Conservation (phyloP, 2,329 filamentous ascomycete genomes). For the Kalaharituber pfeilii region DNA sequence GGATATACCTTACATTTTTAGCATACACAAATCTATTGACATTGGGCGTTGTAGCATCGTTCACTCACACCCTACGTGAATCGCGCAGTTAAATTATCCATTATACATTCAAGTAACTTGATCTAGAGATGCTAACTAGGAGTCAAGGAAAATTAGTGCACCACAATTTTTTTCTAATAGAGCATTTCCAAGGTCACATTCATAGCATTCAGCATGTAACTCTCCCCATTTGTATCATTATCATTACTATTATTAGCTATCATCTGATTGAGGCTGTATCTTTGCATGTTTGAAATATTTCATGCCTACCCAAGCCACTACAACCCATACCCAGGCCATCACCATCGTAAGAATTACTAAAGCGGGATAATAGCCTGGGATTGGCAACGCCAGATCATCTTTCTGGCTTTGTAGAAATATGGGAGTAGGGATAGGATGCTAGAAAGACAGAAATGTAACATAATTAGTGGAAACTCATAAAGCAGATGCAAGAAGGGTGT, state of each 20-base stretch:
- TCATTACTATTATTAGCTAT: background rate
- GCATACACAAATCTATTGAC: background rate
- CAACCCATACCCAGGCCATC: slow-evolving; percentile 98
- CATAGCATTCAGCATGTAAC: background rate
- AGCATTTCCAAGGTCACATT: too few species aligned
- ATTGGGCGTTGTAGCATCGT: too few species aligned
- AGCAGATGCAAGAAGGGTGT: too few species aligned
- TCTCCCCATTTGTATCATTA: too few species aligned
- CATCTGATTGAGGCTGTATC: slow-evolving; percentile 34
- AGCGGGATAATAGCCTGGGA: slow-evolving; percentile 92
- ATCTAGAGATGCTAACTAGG: too few species aligned
- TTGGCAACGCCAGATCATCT: slow-evolving; percentile 83
- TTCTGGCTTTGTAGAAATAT: slow-evolving; percentile 37
- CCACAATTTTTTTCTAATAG: too few species aligned
- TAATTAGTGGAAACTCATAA: too few species aligned
- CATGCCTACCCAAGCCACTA: slow-evolving; percentile 96
- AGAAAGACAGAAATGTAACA: too few species aligned
- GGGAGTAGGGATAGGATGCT: background rate
- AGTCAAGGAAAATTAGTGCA: too few species aligned
- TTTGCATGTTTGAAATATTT: slow-evolving; percentile 98
- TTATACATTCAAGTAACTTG: too few species aligned
- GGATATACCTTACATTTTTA: background rate
- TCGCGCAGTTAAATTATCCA: too few species aligned
- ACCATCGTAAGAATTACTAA: slow-evolving; percentile 82
- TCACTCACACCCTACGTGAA: too few species aligned